Evolutionary conservation across 1,284 basidiomycete species (phyloP).

Genomic region (Ceratobasidium sp.): DNA sequence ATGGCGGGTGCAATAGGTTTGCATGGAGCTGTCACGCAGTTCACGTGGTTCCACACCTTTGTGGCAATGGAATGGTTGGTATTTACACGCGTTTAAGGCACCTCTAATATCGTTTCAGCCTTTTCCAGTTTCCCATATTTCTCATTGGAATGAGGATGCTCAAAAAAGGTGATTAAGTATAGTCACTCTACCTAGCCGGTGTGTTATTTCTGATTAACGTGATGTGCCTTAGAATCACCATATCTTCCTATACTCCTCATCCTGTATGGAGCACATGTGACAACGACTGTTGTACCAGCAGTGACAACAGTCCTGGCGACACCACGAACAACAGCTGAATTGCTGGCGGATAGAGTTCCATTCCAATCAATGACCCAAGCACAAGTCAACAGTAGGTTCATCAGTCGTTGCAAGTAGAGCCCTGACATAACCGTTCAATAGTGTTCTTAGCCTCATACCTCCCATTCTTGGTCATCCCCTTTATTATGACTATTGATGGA

Average conservation of each 20-base stretch:
- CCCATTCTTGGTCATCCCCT: slow-evolving; percentile 43
- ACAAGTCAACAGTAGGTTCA: slow-evolving; percentile 33
- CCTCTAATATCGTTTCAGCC: slow-evolving; percentile 55
- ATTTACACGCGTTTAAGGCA: background rate
- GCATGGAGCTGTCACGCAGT: slow-evolving; percentile 56
- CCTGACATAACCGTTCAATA: background rate
- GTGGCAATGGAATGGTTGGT: slow-evolving; percentile 65
- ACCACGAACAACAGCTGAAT: slow-evolving; percentile 6
- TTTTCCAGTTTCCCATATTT: slow-evolving; percentile 84
- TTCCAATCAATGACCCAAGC: slow-evolving; percentile 25
- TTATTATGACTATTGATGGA: slow-evolving; percentile 40
- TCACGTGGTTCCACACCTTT: slow-evolving; percentile 75
- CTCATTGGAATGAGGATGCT: slow-evolving; percentile 74
- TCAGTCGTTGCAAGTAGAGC: background rate
- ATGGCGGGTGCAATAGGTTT: slow-evolving; percentile 66
- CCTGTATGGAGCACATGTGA: slow-evolving; percentile 38
- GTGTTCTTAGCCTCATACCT: slow-evolving; percentile 43
- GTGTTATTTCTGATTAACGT: background rate
- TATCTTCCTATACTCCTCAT: slow-evolving; percentile 29
- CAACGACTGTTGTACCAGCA: slow-evolving; percentile 31
- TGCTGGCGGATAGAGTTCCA: background rate
- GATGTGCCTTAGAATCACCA: slow-evolving; percentile 12
- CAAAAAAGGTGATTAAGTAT: slow-evolving; percentile 66
- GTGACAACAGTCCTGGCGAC: slow-evolving; percentile 39
- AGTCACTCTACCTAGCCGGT: background rate